A percentile compares a stretch with the other conserved stretches of the same genome.
Conservation (phyloP, 2,329 filamentous ascomycete species). For the Nannizziopsis barbatae region DNA sequence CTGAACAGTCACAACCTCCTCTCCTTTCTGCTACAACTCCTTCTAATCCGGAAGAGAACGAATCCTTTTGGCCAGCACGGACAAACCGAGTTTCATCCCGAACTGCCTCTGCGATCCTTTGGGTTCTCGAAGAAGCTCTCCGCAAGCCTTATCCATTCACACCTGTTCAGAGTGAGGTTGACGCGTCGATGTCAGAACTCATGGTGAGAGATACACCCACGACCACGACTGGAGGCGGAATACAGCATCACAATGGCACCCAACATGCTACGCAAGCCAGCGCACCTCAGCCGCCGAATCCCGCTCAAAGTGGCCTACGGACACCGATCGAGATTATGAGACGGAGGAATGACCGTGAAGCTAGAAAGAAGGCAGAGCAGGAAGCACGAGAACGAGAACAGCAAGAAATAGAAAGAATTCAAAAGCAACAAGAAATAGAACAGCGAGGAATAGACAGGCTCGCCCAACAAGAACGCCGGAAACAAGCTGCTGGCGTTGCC, state of each 20-base stretch:
- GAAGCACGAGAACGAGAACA: conserved; percentile 49
- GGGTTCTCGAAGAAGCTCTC: conserved; percentile 80
- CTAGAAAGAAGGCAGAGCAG: conserved; percentile 55
- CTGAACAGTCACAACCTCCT: background rate
- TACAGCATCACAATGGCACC: conserved; percentile 44
- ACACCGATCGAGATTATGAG: conserved; percentile 89
- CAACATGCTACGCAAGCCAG: conserved; percentile 39
- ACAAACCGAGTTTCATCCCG: conserved; percentile 60
- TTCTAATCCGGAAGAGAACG: conserved; percentile 15
- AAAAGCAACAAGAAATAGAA: conserved; percentile 41
- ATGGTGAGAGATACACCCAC: conserved; percentile 24
- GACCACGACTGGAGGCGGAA: conserved; percentile 37
- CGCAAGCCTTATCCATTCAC: conserved; percentile 74
- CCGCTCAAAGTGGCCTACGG: conserved; percentile 51
- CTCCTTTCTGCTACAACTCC: background rate
- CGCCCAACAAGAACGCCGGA: conserved; percentile 17
- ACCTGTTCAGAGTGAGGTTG: conserved; percentile 72
- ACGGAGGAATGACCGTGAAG: conserved; percentile 66
- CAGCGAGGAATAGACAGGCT: conserved; percentile 21
- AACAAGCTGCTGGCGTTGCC: conserved; percentile 38
- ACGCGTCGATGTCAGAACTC: conserved; percentile 84
- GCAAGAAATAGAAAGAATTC: conserved; percentile 40
- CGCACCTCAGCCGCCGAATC: conserved; percentile 18
- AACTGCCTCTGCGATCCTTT: conserved; percentile 83
- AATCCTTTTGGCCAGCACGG: conserved; percentile 44